Base-by-base conservation (phyloP, 805 yeast genomes). In the Teunomyces gatunensis region DNA sequence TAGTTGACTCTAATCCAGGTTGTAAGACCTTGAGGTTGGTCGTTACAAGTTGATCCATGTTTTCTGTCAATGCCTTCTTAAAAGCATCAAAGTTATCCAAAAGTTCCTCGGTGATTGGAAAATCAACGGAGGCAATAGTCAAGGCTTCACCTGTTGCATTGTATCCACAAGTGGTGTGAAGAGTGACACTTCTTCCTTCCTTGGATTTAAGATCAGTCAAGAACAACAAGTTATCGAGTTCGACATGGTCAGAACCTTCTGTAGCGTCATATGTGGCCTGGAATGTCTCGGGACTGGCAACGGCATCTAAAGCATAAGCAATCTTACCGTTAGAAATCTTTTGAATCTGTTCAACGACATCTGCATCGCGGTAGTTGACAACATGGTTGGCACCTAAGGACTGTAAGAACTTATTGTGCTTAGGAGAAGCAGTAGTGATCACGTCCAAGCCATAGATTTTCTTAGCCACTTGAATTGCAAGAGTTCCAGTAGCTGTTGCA, bases 381-480 rank as follows among this genome's bases (percentile, higher is more conserved):
- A 55, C 55, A 5, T 47, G 44, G 44, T 63, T 68, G 15, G 70
- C 71, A 25, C 73, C 71, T 6, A 62, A 41, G 0, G 59, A 44
- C 50, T 51, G 54, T 46, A 68, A 51, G 27, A 52, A 56, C 3
- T 50, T 56, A 42, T 57, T 60, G 47, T 67, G 52, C 49, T 59
- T 59, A 10, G 51, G 40, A 6, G 68, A 60, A 6, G 65, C 59
- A 3, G 68, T 64, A 27, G 69, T 48, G 18, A 66, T 54, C n/a
- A 66, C 65, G 23, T 58, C 59, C 36, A 66, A 47, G 1, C 68
- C 69, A 47, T 54, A 68, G 3, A 64, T 48, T 20, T 52, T 25
- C 42, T 63, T 64, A 25, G 71, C 71, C 29, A 66, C 44, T 49
- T 67, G 73, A 27, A 67, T 61, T 7, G 65, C 69, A n/a, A 57